These are phyloP conservation scores for Actinidia arguta DNA, from an alignment of 179 eudicot genomes.

Conservation along the genomic window DNA sequence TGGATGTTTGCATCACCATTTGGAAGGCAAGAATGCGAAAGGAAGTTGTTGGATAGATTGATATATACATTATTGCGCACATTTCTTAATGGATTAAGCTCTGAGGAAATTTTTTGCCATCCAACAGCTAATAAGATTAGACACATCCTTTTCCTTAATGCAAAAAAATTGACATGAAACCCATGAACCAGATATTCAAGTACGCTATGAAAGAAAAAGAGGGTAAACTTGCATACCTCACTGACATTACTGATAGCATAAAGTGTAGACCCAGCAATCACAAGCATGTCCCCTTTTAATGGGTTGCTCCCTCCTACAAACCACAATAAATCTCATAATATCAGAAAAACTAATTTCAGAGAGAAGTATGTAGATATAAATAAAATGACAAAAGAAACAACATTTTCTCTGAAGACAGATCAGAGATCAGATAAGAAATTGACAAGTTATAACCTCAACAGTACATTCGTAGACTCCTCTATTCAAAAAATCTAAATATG, in stretches of 20 bases:
- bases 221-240: conserved; percentile 50
- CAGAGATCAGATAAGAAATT: neutral
- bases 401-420: neutral
- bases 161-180: neutral
- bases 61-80: too few species aligned
- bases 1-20: too few species aligned
- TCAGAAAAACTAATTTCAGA: conserved; percentile 10
- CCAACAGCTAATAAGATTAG: neutral
- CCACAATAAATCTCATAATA: conserved; percentile 6
- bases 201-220: neutral
- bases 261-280: conserved; percentile 80
- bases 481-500: too few species aligned
- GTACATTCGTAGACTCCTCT: too few species aligned
- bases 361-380: neutral
- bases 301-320: conserved; percentile 70
- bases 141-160: neutral
- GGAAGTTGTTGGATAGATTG: too few species aligned
- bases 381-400: neutral
- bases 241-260: conserved; percentile 83
- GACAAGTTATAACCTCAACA: neutral
- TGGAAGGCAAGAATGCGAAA: too few species aligned
- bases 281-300: conserved; percentile 75
- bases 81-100: too few species aligned
- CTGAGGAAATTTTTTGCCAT: too few species aligned
- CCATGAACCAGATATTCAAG: neutral